Evolutionary conservation across 2,329 filamentous ascomycete genomes (phyloP).

Genomic region (Cercospora beticola): DNA sequence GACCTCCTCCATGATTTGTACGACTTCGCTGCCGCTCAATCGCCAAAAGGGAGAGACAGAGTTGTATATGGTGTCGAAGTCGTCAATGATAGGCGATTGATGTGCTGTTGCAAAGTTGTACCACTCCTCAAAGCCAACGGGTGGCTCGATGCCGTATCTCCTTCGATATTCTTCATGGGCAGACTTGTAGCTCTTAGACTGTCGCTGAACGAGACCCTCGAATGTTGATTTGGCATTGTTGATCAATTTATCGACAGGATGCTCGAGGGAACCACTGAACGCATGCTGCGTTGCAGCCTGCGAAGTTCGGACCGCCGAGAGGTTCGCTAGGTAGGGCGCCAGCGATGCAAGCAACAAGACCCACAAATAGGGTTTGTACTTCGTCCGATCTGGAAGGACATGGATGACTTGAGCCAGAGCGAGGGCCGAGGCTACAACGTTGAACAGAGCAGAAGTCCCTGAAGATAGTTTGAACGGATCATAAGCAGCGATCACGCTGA

Average conservation of each 20-base stretch:
- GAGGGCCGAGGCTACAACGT: background rate
- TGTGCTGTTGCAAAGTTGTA: constrained; percentile 40
- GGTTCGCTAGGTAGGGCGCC: constrained; percentile 21
- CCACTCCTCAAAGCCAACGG: constrained; percentile 50
- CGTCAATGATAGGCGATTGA: constrained; percentile 45
- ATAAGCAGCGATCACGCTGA: background rate
- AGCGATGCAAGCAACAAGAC: constrained; percentile 1
- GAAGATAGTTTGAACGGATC: background rate
- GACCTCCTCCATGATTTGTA: background rate
- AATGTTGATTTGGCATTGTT: background rate
- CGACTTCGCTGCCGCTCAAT: constrained; percentile 9
- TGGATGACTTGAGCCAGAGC: constrained; percentile 1
- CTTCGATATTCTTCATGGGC: constrained; percentile 37
- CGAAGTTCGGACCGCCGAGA: background rate
- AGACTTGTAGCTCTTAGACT: background rate
- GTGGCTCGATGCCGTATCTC: constrained; percentile 46
- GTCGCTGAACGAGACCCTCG: background rate
- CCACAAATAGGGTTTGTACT: background rate
- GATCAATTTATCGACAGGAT: background rate
- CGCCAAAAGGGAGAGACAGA: constrained; percentile 12
- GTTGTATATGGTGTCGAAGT: constrained; percentile 41
- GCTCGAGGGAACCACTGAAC: background rate
- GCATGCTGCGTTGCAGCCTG: background rate
- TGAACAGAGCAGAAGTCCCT: background rate
- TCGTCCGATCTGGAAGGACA: constrained; percentile 1